Percentiles rank a stretch among this genome's conserved stretches.
Evolutionary conservation across 108 stramenopile genomes (phyloP).

Genomic region (Nannochloropsis gaditana): DNA sequence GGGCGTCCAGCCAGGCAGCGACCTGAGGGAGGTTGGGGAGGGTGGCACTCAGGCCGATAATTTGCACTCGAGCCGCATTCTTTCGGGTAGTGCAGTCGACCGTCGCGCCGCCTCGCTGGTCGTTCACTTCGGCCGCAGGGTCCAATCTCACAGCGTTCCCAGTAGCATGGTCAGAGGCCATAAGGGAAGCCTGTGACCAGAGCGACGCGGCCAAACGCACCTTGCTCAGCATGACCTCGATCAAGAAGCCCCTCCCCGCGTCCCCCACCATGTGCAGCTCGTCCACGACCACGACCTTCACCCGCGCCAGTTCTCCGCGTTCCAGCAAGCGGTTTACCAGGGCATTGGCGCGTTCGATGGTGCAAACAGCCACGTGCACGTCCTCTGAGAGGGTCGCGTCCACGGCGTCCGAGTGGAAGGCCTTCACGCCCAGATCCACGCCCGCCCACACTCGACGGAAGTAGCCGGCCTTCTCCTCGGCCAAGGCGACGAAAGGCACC

Average conservation of each 20-base stretch:
- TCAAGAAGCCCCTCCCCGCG: conserved; percentile 42
- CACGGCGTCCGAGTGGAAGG: conserved; percentile 22
- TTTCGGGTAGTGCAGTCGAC: not conserved
- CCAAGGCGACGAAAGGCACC: conserved; percentile 53
- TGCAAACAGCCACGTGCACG: conserved; percentile 52
- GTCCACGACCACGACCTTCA: conserved; percentile 51
- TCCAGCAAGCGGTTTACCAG: conserved; percentile 51
- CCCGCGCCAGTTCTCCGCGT: conserved; percentile 22
- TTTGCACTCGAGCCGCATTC: conserved; percentile 13
- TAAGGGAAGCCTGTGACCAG: not conserved
- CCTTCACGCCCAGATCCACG: conserved; percentile 38
- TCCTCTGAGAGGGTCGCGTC: conserved; percentile 28
- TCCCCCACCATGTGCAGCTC: conserved; percentile 51
- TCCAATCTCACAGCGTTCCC: no score
- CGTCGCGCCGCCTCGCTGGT: not conserved
- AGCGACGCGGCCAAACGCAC: conserved; percentile 28
- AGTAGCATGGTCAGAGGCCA: not conserved
- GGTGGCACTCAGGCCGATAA: conserved; percentile 53
- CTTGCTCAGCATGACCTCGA: conserved; percentile 54
- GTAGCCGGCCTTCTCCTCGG: conserved; percentile 44
- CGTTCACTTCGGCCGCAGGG: no score
- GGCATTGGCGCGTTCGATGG: conserved; percentile 55
- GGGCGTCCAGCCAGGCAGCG: conserved; percentile 46
- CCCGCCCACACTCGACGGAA: conserved; percentile 47
- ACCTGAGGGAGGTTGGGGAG: conserved; percentile 45